Conservation (phyloP, 2,329 filamentous ascomycete genomes). For the Penicillium sp. region DNA sequence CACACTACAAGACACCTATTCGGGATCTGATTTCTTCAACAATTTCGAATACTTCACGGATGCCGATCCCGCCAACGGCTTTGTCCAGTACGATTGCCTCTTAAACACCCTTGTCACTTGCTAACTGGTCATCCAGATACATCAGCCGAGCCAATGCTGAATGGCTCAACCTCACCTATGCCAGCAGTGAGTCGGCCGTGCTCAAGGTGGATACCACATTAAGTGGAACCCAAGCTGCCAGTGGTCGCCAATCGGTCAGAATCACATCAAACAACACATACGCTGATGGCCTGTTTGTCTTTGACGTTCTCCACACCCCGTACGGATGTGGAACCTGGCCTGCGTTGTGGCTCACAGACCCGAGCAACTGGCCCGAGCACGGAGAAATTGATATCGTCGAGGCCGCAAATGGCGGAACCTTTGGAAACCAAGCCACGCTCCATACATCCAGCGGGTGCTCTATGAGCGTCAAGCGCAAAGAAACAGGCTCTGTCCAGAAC, state of each 20-base stretch:
- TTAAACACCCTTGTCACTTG: background rate
- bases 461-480: conserved; percentile 54
- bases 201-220: conserved; percentile 58
- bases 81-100: conserved; percentile 42
- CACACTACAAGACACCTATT: conserved; percentile 39
- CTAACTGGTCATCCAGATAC: conserved; percentile 29
- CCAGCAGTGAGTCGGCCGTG: conserved; percentile 53
- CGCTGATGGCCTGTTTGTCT: conserved; percentile 63
- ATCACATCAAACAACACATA: conserved; percentile 63
- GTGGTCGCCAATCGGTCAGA: conserved; percentile 64
- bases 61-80: conserved; percentile 43
- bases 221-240: conserved; percentile 45
- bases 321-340: conserved; percentile 67
- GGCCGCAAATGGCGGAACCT: conserved; percentile 55
- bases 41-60: conserved; percentile 47
- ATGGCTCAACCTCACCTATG: conserved; percentile 60
- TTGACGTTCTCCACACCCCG: conserved; percentile 65
- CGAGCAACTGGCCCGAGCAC: conserved; percentile 61
- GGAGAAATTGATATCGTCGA: conserved; percentile 68
- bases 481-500: conserved; percentile 49
- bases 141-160: conserved; percentile 38
- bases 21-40: conserved; percentile 43
- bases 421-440: conserved; percentile 61
- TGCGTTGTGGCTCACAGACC: conserved; percentile 66
- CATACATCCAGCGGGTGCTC: conserved; percentile 60